These are phyloP conservation scores for Vaccinium macrocarpon DNA, from an alignment of 148 eudicot species.

Conservation along the genomic window DNA sequence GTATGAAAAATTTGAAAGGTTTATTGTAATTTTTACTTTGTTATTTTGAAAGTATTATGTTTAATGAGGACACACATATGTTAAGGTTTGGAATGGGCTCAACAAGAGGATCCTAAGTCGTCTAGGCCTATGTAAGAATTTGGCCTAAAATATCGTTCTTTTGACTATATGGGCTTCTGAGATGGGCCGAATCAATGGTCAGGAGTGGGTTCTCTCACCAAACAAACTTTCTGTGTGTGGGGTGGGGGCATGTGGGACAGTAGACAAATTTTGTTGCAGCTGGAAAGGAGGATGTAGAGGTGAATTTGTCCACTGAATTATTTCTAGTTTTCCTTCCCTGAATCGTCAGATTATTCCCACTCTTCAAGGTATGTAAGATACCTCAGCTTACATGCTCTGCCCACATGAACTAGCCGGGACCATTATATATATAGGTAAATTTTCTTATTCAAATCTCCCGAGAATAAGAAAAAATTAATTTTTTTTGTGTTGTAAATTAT, in stretches of 20 bases:
- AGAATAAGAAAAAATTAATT: too few relatives aligned
- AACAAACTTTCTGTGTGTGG: background rate
- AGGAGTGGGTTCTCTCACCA: background rate
- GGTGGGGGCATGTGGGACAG: background rate
- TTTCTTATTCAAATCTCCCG: too few relatives aligned
- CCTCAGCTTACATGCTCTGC: conserved; percentile 1
- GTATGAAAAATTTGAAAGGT: too few relatives aligned
- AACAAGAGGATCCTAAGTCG: background rate
- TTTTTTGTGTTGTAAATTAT: too few relatives aligned
- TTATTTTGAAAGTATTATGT: too few relatives aligned
- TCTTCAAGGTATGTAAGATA: conserved; percentile 5
- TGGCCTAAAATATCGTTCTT: background rate
- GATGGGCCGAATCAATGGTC: background rate
- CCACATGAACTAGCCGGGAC: background rate
- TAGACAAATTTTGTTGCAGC: background rate
- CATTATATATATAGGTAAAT: too few relatives aligned
- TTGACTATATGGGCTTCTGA: background rate
- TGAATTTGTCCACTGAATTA: background rate
- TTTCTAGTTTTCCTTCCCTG: background rate
- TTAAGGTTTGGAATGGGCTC: background rate
- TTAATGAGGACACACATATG: background rate
- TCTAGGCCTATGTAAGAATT: background rate
- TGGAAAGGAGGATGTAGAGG: background rate
- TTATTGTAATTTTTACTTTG: too few relatives aligned
- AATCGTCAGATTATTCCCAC: conserved; percentile 8